Evolutionary conservation across 2,329 filamentous ascomycete genomes (phyloP).

Genomic region (Trichoderma oligosporum): DNA sequence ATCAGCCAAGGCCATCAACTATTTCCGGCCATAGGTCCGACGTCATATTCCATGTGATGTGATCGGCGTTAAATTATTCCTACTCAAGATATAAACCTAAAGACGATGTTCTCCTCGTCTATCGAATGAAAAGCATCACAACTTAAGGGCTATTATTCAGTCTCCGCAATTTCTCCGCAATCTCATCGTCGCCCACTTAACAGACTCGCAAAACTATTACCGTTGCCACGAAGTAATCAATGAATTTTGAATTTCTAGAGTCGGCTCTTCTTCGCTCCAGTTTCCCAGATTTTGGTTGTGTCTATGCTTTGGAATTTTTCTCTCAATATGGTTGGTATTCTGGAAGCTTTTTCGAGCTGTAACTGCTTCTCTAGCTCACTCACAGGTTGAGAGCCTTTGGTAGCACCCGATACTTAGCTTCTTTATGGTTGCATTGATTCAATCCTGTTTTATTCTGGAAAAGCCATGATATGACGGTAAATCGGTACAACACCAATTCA

Average conservation of each 20-base stretch:
- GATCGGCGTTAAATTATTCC: background rate
- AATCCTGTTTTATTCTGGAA: background rate
- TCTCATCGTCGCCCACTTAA: background rate
- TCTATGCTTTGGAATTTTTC: too few species aligned
- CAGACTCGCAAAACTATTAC: background rate
- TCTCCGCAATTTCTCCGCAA: background rate
- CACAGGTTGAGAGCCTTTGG: too few species aligned
- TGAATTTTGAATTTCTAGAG: background rate
- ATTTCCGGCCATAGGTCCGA: slow-evolving; percentile 4
- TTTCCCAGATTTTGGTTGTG: too few species aligned
- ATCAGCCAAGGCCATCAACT: background rate
- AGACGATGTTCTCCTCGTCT: background rate
- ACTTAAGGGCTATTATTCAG: background rate
- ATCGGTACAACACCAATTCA: background rate
- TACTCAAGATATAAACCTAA: background rate
- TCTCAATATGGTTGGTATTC: too few species aligned
- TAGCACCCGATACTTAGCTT: too few species aligned
- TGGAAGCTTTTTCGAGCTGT: too few species aligned
- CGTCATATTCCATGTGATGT: slow-evolving; percentile 1
- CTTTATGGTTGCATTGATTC: too few species aligned
- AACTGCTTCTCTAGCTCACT: too few species aligned
- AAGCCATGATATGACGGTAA: background rate
- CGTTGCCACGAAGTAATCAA: background rate
- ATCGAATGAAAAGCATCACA: too few species aligned
- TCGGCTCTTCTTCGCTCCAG: background rate